Evolutionary conservation across 179 eudicot genomes (phyloP).

Genomic region (Beta lomatogona): DNA sequence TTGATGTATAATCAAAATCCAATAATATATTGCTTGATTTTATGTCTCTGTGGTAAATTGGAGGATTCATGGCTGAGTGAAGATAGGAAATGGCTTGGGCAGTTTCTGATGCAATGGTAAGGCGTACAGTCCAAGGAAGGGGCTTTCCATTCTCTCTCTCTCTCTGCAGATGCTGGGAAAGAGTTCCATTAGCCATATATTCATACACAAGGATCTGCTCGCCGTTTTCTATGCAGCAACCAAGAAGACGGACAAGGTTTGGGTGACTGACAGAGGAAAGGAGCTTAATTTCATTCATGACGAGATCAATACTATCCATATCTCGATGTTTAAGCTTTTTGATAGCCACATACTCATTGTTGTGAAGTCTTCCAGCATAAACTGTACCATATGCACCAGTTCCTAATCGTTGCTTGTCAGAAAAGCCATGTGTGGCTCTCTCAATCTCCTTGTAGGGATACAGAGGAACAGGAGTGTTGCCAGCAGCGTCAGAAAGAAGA

Average conservation of each 20-base stretch:
- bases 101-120: conserved; percentile 47
- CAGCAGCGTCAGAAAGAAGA: conserved; percentile 69
- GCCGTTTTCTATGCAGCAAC: conserved; percentile 69
- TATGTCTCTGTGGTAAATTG: conserved; percentile 52
- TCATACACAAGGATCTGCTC: conserved; percentile 94
- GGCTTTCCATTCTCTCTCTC: conserved; percentile 55
- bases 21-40: conserved; percentile 53
- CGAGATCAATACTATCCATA: conserved; percentile 67
- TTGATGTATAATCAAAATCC: conserved; percentile 41
- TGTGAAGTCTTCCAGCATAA: conserved; percentile 76
- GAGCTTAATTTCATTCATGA: conserved; percentile 53
- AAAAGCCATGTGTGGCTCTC: conserved; percentile 73
- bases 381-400: conserved; percentile 99
- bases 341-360: conserved; percentile 76
- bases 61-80: conserved; percentile 47
- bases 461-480: conserved; percentile 56
- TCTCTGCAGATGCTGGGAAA: conserved; percentile 67
- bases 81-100: conserved; percentile 50
- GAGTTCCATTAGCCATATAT: conserved; percentile 89
- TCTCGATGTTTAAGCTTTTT: conserved; percentile 78
- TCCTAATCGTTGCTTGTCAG: conserved; percentile 80
- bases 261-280: conserved; percentile 51
- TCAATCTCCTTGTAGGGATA: conserved; percentile 82
- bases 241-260: conserved; percentile 51
- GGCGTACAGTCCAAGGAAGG: conserved; percentile 78